Base-by-base conservation (phyloP, 2,329 filamentous ascomycete species). In the Sclerotinia subarctica region DNA sequence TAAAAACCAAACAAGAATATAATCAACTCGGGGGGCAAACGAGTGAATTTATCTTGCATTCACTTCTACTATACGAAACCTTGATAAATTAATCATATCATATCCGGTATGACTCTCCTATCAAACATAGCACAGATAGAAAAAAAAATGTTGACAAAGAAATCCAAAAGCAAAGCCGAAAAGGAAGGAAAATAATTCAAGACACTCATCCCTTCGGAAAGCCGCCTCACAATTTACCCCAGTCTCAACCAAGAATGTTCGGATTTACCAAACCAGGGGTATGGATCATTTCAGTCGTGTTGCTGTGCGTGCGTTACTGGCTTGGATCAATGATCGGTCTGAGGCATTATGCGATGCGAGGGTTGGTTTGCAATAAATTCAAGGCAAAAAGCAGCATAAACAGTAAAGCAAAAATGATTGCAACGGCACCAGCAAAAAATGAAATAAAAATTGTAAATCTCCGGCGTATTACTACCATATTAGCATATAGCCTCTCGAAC, bases 141-240 rank as follows among this genome's bases (percentile, higher is more conserved):
- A 47, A 65, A 44, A 53, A 49, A 35, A 44, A 62, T 49, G 29
- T 49, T 35, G 26, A 62, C 44, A 62, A 62, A 62, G 58, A 62
- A 38, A 62, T 32, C 26, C 32, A 47, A 54, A 46, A 46, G 38
- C 35, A 58, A 32, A 47, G 38, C 38, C 62, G 38, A 42, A 65
- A 53, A 62, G 32, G 54, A 54, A 56, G 58, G 49, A 64, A 67
- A 67, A 32, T 38, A 24, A 42, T 70, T 64, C 68, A 70, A 72
- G 71, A 73, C 71, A 74, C 67, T 68, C 71, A 73, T 73, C 69
- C 72, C 71, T 70, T 70, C 71, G 69, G 69, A 35, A 65, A 68
- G 69, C 68, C 69, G 68, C 69, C 69, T 67, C 64, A 46, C 32
- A 26, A 54, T 32, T 62, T 44, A 42, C 32, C 66, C 68, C 68